Evolutionary conservation across 768 basidiomycete genomes (phyloP).

Genomic region (Leccinum barrowsii): DNA sequence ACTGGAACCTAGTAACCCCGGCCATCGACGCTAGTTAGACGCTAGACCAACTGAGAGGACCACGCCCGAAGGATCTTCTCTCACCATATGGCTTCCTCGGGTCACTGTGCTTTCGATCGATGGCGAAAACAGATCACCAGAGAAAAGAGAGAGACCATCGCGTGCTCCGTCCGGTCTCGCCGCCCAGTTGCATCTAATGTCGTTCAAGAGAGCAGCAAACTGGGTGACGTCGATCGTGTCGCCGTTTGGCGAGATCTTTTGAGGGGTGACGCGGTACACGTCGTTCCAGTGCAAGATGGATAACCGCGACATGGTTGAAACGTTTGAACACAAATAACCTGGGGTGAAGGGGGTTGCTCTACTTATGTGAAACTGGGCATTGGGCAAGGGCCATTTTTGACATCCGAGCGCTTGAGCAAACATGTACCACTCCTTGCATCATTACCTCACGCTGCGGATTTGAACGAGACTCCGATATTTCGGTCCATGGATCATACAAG

Average conservation of each 20-base stretch:
- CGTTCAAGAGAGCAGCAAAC: conserved; percentile 70
- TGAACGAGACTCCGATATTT: too few species aligned
- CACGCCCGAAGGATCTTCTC: conserved; percentile 8
- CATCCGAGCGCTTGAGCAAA: background rate
- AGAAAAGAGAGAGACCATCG: conserved; percentile 82
- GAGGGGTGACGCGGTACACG: conserved; percentile 76
- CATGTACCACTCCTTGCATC: too few species aligned
- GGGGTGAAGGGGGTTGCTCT: background rate
- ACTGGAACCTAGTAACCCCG: conserved; percentile 67
- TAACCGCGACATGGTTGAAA: conserved; percentile 32
- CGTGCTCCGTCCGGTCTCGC: conserved; percentile 43
- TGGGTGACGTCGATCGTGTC: conserved; percentile 85
- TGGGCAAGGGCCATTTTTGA: background rate
- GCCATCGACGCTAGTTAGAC: background rate
- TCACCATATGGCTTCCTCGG: conserved; percentile 87
- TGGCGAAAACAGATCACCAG: conserved; percentile 86
- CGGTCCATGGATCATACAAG: too few species aligned
- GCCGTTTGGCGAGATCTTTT: conserved; percentile 52
- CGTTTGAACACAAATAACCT: background rate
- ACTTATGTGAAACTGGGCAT: conserved; percentile 2
- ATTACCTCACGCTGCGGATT: too few species aligned
- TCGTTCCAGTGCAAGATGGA: conserved; percentile 75
- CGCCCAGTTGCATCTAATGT: conserved; percentile 58
- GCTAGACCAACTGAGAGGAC: background rate
- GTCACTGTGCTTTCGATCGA: conserved; percentile 86